Evolutionary conservation across 306 rosid species (phyloP).

Genomic region (Begonia loranthoides): DNA sequence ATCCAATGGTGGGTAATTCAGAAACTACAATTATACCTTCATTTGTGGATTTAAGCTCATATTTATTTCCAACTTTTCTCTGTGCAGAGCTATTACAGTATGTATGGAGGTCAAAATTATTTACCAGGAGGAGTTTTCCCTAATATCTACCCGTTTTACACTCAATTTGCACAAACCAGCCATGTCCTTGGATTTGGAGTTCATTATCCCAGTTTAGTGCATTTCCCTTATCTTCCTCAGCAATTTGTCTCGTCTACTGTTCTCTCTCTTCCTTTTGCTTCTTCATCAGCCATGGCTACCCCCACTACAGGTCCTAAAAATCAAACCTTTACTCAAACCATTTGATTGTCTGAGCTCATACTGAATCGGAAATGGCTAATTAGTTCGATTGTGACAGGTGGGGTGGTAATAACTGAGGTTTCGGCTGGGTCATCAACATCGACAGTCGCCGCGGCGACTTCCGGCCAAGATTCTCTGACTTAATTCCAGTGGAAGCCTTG

Average conservation of each 20-base stretch:
- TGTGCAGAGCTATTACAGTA: conserved; percentile 53
- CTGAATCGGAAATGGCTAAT: no score
- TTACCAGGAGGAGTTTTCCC: conserved; percentile 53
- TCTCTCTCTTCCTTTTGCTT: conserved; percentile 33
- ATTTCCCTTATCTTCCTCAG: conserved; percentile 55
- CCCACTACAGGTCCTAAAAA: conserved; percentile 31
- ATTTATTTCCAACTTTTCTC: background rate
- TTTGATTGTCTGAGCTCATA: no score
- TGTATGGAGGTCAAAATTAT: conserved; percentile 73
- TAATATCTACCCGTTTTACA: conserved; percentile 54
- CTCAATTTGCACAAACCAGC: conserved; percentile 17
- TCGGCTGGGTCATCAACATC: no score
- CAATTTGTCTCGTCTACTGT: conserved; percentile 47
- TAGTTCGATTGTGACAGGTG: no score
- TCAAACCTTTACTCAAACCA: no score
- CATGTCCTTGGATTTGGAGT: no score
- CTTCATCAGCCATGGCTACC: conserved; percentile 33
- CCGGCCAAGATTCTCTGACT: no score
- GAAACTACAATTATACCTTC: no score
- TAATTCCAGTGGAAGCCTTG: no score
- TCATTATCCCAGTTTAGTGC: conserved; percentile 43
- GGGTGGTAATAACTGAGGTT: no score
- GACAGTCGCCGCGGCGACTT: no score
- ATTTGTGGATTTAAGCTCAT: no score
- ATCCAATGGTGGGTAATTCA: conserved; percentile 37